Conservation (phyloP, 257 asterid species). For the Nicotiana undulata region DNA sequence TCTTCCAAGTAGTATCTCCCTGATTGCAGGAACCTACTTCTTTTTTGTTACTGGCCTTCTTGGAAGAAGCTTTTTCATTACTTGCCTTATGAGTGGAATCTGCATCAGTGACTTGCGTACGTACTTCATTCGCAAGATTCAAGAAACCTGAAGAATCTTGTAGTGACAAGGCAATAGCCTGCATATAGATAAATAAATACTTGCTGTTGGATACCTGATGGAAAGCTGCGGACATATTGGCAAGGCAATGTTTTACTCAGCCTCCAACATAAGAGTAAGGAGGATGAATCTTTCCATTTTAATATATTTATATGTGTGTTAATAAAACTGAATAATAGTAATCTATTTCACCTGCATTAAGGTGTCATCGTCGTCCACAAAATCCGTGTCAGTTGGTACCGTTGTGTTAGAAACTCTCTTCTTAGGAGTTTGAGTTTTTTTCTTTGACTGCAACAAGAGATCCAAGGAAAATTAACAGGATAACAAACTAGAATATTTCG, state of each 20-base stretch:
- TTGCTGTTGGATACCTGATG: background rate
- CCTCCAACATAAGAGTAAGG: background rate
- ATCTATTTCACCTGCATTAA: constrained; percentile 52
- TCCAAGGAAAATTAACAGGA: constrained; percentile 11
- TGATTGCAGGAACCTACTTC: constrained; percentile 20
- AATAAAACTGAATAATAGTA: background rate
- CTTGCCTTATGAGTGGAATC: constrained; percentile 4
- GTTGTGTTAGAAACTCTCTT: constrained; percentile 28
- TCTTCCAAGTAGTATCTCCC: constrained; percentile 38
- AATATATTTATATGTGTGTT: background rate
- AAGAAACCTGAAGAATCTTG: constrained; percentile 44
- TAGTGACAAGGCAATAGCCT: constrained; percentile 90
- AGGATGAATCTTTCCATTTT: background rate
- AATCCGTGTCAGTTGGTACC: constrained; percentile 33
- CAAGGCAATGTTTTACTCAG: background rate
- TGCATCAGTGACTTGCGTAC: constrained; percentile 22
- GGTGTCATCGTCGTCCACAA: constrained; percentile 64
- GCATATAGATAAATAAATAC: constrained; percentile 12
- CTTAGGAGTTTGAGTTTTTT: constrained; percentile 32
- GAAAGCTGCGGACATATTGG: background rate
- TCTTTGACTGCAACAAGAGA: constrained; percentile 43
- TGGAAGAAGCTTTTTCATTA: constrained; percentile 8
- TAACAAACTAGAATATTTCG: background rate
- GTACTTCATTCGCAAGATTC: constrained; percentile 16
- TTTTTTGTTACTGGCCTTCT: constrained; percentile 4